Conservation (phyloP, 2,329 filamentous ascomycete species). For the Pseudogymnoascus sp. region DNA sequence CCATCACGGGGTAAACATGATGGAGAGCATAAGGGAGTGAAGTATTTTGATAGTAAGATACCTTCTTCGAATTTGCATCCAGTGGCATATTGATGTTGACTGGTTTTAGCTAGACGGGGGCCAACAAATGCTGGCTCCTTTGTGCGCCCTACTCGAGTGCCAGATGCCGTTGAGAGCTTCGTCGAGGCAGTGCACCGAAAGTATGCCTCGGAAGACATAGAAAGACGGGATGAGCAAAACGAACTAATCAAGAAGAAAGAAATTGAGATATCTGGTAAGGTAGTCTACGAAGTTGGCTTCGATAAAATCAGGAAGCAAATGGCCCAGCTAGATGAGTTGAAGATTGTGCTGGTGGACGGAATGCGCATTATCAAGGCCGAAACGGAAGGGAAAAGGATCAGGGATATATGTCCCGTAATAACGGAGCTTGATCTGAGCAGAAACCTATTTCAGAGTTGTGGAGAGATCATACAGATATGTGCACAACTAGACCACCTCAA, state of each 20-base stretch:
- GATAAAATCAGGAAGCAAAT: constrained; percentile 81
- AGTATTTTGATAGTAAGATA: constrained; percentile 72
- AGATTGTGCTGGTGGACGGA: constrained; percentile 74
- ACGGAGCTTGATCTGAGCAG: constrained; percentile 76
- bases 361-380: constrained; percentile 47
- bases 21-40: constrained; percentile 68
- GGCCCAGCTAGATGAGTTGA: constrained; percentile 68
- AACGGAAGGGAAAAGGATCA: constrained; percentile 33
- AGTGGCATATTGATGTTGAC: constrained; percentile 4
- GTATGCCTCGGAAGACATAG: constrained; percentile 58
- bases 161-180: constrained; percentile 64
- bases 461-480: constrained; percentile 63
- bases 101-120: constrained; percentile 45
- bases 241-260: constrained; percentile 33
- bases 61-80: not conserved
- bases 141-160: constrained; percentile 65
- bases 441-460: constrained; percentile 66
- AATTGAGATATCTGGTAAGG: constrained; percentile 69
- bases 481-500: constrained; percentile 57
- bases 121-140: constrained; percentile 75
- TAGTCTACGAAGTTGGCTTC: constrained; percentile 89
- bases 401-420: constrained; percentile 55
- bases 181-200: constrained; percentile 73
- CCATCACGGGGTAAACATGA: constrained; percentile 79
- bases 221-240: constrained; percentile 20